Base-by-base conservation (phyloP, 1,139 yeast species). In the Candida gigantensis region DNA sequence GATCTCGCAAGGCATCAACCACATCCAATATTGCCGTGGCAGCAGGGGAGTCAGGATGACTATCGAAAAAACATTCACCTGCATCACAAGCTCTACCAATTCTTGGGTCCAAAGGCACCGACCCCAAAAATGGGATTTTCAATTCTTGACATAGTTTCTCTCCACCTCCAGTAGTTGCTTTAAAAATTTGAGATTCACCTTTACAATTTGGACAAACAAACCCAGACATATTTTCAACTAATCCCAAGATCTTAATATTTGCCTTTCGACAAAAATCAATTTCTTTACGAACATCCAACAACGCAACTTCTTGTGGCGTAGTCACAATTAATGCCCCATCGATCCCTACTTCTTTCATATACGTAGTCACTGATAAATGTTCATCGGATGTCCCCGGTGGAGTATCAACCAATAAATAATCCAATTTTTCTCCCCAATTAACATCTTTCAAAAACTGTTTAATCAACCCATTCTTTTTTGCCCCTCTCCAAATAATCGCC, bases 361-460 rank as follows among this genome's bases (percentile, higher is more conserved):
- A 90, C 32, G 86, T 81, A 28, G 92, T 87, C 17, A 92, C 90
- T 6, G 95, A 81, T 32, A 94, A 71, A 60, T 94, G 99, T 58
- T 94, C 99, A 58, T 94, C 99, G 0, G 96, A 84, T 0, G 99
- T 92, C 0, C 99, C 98, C 0, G 99, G 99, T 0, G 98, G 99
- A 0, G 99, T 94, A 53, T 94, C 99, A 5, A 94, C 86, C 11
- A 94, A 76, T 50, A 94, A 68, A 54, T 87, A 92, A 60, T 94
- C 97, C 39, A 94, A 67, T 37, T 51, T 65, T 34, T 81, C 82
- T 1, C 96, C 96, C 99, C 99, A 94, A 51, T 88, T 88, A 2
- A 92, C 97, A 52, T 92, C 97, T 56, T 87, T 89, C 41, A 94
- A 69, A 53, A 94, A 94, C 63, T 89, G 96, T 53, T 94, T 94